A percentile compares a stretch with the other conserved stretches of the same genome.
These are phyloP conservation scores for Penicillium nucicola DNA, from an alignment of 495 filamentous ascomycete species.

Conservation along the genomic window DNA sequence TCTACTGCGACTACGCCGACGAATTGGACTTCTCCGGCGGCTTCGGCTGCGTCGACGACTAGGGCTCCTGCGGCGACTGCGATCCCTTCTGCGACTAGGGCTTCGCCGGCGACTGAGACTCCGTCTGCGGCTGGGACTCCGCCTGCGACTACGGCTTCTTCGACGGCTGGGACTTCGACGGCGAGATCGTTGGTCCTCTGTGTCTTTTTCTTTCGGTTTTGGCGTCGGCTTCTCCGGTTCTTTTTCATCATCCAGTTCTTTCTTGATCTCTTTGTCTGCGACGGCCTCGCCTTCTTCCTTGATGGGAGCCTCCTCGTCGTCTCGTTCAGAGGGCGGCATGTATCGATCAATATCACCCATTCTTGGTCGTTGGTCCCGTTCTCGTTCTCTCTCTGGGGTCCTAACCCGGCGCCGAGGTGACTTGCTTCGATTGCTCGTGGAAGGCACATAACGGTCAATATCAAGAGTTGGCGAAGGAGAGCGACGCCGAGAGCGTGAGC, in stretches of 20 bases:
- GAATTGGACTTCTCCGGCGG: conserved; percentile 12
- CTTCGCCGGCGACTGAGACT: conserved; percentile 11
- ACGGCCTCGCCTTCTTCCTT: neutral
- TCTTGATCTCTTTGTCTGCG: neutral
- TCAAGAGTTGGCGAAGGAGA: conserved; percentile 37
- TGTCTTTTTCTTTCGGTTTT: conserved; percentile 31
- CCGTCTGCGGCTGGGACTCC: conserved; percentile 12
- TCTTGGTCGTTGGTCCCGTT: conserved; percentile 18
- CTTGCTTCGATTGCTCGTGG: conserved; percentile 41
- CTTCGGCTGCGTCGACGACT: conserved; percentile 10
- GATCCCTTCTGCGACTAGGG: conserved; percentile 5
- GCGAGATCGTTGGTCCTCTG: conserved; percentile 17
- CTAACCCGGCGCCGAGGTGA: conserved; percentile 44
- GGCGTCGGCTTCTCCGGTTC: conserved; percentile 12
- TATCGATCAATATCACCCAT: conserved; percentile 53
- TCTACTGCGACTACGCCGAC: conserved; percentile 11
- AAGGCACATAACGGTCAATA: conserved; percentile 51
- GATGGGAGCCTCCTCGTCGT: conserved; percentile 16
- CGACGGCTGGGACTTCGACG: conserved; percentile 14
- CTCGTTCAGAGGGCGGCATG: conserved; percentile 42
- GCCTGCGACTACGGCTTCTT: conserved; percentile 13
- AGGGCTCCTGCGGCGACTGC: conserved; percentile 15
- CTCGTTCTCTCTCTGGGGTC: conserved; percentile 29
- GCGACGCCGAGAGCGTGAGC: conserved; percentile 27
- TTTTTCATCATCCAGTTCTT: conserved; percentile 2